Evolutionary conservation across 768 basidiomycete genomes (phyloP).

Genomic region (Fomitopsis serialis): DNA sequence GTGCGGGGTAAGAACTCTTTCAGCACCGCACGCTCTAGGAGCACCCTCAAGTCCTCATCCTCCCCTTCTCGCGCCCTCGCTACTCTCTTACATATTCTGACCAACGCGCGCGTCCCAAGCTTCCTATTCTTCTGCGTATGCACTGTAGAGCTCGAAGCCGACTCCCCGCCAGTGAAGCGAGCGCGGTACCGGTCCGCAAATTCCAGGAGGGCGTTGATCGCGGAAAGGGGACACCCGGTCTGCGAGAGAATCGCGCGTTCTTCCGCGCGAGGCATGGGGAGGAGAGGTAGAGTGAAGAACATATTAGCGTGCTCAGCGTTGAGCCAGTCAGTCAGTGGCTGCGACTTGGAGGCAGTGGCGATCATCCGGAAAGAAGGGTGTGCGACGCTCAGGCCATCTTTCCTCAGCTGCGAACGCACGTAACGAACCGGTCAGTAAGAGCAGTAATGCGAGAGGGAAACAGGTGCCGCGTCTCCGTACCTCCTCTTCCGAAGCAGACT

Average conservation of each 20-base stretch:
- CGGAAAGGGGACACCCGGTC: constrained; percentile 40
- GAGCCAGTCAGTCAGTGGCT: constrained; percentile 66
- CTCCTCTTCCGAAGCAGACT: constrained; percentile 41
- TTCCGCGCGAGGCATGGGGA: constrained; percentile 52
- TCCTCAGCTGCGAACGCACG: constrained; percentile 6
- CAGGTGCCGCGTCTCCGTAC: constrained; percentile 26
- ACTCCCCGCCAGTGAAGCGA: constrained; percentile 45
- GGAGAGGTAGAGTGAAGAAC: constrained; percentile 59
- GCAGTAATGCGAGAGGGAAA: too few species aligned
- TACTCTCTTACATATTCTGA: constrained; percentile 48
- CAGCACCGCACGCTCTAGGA: constrained; percentile 46
- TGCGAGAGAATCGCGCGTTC: constrained; percentile 42
- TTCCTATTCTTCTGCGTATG: constrained; percentile 48
- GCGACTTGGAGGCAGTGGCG: constrained; percentile 56
- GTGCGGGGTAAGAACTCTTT: constrained; percentile 57
- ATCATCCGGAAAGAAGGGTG: constrained; percentile 60
- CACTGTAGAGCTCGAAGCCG: constrained; percentile 20
- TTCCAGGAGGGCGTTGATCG: constrained; percentile 36
- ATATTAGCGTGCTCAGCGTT: constrained; percentile 63
- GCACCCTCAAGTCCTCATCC: constrained; percentile 39
- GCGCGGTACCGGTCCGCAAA: constrained; percentile 57
- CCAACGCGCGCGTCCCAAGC: constrained; percentile 55
- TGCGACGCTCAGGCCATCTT: constrained; percentile 40
- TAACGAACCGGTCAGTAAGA: neutral
- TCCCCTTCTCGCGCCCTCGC: constrained; percentile 37